Evolutionary conservation across 306 rosid species (phyloP), one percentile per base, ranked within the genome.

Genomic region (Fragaria nilgerrensis): DNA sequence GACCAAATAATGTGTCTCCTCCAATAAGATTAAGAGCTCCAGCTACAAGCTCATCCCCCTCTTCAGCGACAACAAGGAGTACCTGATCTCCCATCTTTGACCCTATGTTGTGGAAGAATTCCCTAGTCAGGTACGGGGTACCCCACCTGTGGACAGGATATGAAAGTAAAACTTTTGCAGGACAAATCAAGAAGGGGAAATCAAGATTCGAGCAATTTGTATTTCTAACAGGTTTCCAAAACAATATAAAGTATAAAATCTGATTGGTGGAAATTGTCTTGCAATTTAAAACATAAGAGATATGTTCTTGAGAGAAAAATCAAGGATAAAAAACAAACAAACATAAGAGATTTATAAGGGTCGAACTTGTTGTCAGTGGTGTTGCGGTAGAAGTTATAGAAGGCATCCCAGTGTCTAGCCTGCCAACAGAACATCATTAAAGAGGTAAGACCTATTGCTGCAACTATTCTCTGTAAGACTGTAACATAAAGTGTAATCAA

Each of bases 11-110:
- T 17, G 96, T 85, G 86, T 94, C 98, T 75, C 98, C 98, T 77
- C 98, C 98, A 2, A 94, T 87, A 67, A 94, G 93, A 86, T 94
- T 94, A 70, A 94, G 93, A 77, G 97, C 98, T 80, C 98, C 97
- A 1, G 96, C 98, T 84, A 92, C 92, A 56, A 92, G 84, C 79
- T 90, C 96, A 73, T 80, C 95, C 68, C 91, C 93, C 27, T 94
- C 95, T 84, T 92, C 95, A 65, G 98, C 98, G 64, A 90, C 87
- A 77, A 94, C 91, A 58, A 94, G 90, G 36, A 94, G 84, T 44
- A 90, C 91, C 59, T 83, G 89, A 83, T 92, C 98, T 82, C 95
- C 95, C 97, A 94, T 90, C 88, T 82, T 92, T 50, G 97, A 82
- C 47, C 92, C 98, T 86, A 94, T 66, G 75, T 85, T 87, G 80